Evolutionary conservation across 2,329 filamentous ascomycete species (phyloP), one percentile per base, ranked within the genome.

Genomic region (Nothophaeocryptopus gaeumannii): DNA sequence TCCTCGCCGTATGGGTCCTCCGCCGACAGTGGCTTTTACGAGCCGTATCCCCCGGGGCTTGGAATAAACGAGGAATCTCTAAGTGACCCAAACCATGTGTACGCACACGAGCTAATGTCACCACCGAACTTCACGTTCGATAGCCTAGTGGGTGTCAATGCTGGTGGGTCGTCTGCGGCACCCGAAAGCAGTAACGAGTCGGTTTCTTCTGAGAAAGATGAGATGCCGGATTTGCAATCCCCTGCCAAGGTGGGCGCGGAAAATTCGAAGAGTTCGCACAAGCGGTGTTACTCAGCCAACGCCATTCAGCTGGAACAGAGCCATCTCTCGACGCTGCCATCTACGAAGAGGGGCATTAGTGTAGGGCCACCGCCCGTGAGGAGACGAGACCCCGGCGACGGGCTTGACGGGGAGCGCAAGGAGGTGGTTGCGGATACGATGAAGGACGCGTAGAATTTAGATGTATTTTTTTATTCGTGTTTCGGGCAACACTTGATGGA

Each of bases 271-370:
- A 30, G 11, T 14, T 32, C 39, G 39, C 58, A 58, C 42, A 57
- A 56, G 48, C 56, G 62, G 39, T 56, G 63, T 16, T 61, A 61
- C 44, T 67, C 64, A 30, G 60, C 61, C 33, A 59, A 60, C 49
- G 60, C 61, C 5, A 54, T 63, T 39, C 51, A 55, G 38, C 37
- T 56, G 37, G 55, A 60, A 35, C 48, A 60, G 45, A 57, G 51
- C 45, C 50, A 57, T 33, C 38, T 58, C 39, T 39, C 39, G 16
- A 39, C 46, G 38, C 47, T 52, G 33, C 43, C 39, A 40, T 40
- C 29, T 34, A 35, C 42, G 16, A 50, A 51, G 43, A 52, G 61
- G 46, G 55, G 57, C 36, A 53, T 39, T 34, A 61, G 59, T 52
- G 51, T 58, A 32, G 60, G 59, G 20, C 55, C 53, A 31, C 51